Evolutionary conservation across 208 protist species (phyloP), one percentile per base, ranked within the genome.

Genomic region (Acanthamoeba sp.): DNA sequence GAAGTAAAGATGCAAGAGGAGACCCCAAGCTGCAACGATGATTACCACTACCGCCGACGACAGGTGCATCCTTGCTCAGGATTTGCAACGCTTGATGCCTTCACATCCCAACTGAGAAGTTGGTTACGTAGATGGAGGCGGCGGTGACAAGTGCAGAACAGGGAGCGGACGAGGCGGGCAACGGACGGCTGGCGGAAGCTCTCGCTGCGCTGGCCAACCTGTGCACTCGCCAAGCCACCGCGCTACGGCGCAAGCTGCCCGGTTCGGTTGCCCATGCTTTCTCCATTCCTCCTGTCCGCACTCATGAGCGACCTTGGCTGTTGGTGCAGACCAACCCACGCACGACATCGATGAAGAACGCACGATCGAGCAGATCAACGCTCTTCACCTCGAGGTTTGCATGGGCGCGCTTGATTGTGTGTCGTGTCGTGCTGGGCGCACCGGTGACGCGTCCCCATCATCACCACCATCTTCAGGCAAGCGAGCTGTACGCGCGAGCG

Each of bases 191-290:
- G n/a, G 71, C 71, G 16, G 27, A 45, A 12, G 71, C 71, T 7
- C 36, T 80, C 34, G n/a, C 38, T 36, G 32, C 71, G 18, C 71
- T 80, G 18, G 71, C 71, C 34, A 80, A 80, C 71, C 71, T 80
- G 36, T 80, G 38, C 38, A 18, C 71, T 5, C 71, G 27, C 6
- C 71, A 80, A 7, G 71, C 71, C 18, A 80, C 71, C n/a, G 18
- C 5, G 71, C 71, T 80, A 36, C 71, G 71, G 4, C 71, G 29
- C 10, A 32, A 34, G 71, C 34, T 73, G n/a, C 64, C 64, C 12
- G 64, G 64, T 73, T 32, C 29, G 64, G n/a, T n/a, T n/a, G n/a
- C n/a, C n/a, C n/a, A n/a, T n/a, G n/a, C n/a, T n/a, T n/a, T n/a
- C n/a, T n/a, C n/a, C n/a, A n/a, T n/a, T n/a, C n/a, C n/a, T n/a